phyloP scores from a whole-genome alignment of 2,329 filamentous ascomycete species.

The Claviceps cyperi region DNA sequence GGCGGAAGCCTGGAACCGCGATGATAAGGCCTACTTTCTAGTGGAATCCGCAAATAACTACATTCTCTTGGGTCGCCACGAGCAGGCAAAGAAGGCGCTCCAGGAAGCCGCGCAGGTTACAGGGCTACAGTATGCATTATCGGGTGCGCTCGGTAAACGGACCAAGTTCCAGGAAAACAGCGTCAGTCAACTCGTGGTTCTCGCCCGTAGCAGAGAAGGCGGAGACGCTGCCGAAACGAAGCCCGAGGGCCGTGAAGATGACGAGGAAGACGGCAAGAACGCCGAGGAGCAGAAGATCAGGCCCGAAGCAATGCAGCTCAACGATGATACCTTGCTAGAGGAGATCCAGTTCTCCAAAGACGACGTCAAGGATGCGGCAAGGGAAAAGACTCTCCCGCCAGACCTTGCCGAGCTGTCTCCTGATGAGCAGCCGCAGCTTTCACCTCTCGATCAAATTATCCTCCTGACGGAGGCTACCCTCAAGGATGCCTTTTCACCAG shows the following conservation, averaged over 20 bases:
- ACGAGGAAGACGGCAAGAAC: conserved; percentile 5
- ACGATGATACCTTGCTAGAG: conserved; percentile 88
- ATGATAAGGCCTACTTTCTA: conserved; percentile 54
- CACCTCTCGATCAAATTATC: conserved; percentile 78
- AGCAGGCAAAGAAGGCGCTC: conserved; percentile 57
- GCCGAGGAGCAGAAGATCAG: conserved; percentile 13
- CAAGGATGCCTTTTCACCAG: conserved; percentile 72
- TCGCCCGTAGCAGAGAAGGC: conserved; percentile 57
- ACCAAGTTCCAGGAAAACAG: conserved; percentile 69
- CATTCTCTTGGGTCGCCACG: conserved; percentile 70
- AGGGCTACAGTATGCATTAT: conserved; percentile 69
- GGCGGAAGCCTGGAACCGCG: conserved; percentile 23
- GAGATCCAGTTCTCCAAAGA: conserved; percentile 62
- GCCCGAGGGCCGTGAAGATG: conserved; percentile 5
- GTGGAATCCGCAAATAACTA: conserved; percentile 73
- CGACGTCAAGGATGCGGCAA: conserved; percentile 23
- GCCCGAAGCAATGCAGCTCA: conserved; percentile 62
- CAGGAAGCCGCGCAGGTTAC: conserved; percentile 50
- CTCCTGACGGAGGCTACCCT: conserved; percentile 77
- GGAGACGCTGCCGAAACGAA: conserved; percentile 10
- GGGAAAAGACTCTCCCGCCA: conserved; percentile 35
- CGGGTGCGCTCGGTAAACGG: conserved; percentile 73
- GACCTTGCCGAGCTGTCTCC: conserved; percentile 54
- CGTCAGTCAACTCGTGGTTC: conserved; percentile 77
- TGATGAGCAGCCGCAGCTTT: conserved; percentile 66